Percentiles rank a stretch among this genome's conserved stretches.
Conservation (phyloP, 2,329 filamentous ascomycete species). For the Diplodia sapinea region DNA sequence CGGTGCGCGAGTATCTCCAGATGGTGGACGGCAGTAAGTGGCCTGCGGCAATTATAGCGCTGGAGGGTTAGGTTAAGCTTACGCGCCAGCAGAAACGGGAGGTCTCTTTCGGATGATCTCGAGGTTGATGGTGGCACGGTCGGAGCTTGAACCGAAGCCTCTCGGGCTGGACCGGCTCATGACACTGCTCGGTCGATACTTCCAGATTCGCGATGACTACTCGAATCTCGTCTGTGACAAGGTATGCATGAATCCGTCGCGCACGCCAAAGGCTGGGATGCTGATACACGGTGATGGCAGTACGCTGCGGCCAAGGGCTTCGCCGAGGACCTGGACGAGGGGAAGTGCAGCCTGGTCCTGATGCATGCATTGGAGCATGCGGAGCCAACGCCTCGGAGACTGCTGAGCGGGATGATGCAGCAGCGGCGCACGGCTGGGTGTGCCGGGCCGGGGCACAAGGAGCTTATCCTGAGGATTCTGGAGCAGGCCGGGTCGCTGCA, state of each 20-base stretch:
- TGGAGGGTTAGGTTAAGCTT: too few species aligned
- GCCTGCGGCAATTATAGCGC: not conserved
- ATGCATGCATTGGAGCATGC: too few species aligned
- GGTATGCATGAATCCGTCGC: not conserved
- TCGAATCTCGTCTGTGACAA: conserved; percentile 38
- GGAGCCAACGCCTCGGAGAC: too few species aligned
- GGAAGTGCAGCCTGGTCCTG: not conserved
- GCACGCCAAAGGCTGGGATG: too few species aligned
- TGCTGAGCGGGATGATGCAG: too few species aligned
- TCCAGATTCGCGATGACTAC: conserved; percentile 47
- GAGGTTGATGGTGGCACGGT: not conserved
- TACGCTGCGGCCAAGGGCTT: not conserved
- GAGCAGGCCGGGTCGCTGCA: too few species aligned
- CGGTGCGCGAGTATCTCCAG: conserved; percentile 55
- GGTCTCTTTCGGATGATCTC: not conserved
- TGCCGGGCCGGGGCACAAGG: too few species aligned
- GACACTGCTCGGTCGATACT: conserved; percentile 39
- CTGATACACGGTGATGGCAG: not conserved
- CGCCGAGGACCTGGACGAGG: not conserved
- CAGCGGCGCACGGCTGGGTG: too few species aligned
- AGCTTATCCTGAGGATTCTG: too few species aligned
- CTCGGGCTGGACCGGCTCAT: conserved; percentile 29
- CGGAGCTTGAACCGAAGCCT: not conserved
- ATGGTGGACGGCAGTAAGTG: conserved; percentile 52
- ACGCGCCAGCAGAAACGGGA: not conserved